Conservation (phyloP, 257 asterid genomes). For the Solanum clarkiae region DNA sequence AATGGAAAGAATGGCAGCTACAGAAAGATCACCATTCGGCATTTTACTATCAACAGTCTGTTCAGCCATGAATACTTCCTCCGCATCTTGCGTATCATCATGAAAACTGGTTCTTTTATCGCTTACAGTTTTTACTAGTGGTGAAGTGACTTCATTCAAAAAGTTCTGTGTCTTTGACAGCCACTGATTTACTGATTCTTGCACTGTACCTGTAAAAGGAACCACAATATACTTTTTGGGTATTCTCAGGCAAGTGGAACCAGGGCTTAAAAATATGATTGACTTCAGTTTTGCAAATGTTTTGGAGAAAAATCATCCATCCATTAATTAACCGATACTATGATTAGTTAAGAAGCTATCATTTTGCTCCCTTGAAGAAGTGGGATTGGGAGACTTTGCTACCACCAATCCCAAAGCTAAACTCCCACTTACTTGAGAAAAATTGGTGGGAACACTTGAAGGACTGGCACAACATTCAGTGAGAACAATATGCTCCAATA, state of each 20-base stretch:
- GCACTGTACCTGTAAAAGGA: slow-evolving; percentile 50
- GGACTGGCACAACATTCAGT: not conserved
- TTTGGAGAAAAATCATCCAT: not conserved
- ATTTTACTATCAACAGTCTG: slow-evolving; percentile 62
- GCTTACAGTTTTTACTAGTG: slow-evolving; percentile 56
- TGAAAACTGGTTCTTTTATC: slow-evolving; percentile 37
- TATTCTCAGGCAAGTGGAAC: not conserved
- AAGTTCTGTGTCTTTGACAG: slow-evolving; percentile 76
- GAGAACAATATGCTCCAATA: not conserved
- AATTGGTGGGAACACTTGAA: not conserved
- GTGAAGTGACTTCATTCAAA: slow-evolving; percentile 61
- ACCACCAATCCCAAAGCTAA: not conserved
- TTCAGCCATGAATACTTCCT: slow-evolving; percentile 51
- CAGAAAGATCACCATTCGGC: slow-evolving; percentile 70
- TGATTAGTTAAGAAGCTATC: not conserved
- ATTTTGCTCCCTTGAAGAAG: not conserved
- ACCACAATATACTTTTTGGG: not conserved
- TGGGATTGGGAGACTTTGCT: not conserved
- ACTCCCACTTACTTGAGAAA: not conserved
- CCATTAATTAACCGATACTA: not conserved
- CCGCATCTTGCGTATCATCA: slow-evolving; percentile 37
- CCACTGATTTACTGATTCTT: slow-evolving; percentile 71
- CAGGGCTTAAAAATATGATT: not conserved
- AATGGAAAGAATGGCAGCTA: slow-evolving; percentile 72
- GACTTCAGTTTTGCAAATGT: not conserved